A percentile compares a stretch with the other conserved stretches of the same genome.
These are phyloP conservation scores for Amanita pallidorosea DNA, from an alignment of 768 basidiomycete species.

Conservation along the genomic window DNA sequence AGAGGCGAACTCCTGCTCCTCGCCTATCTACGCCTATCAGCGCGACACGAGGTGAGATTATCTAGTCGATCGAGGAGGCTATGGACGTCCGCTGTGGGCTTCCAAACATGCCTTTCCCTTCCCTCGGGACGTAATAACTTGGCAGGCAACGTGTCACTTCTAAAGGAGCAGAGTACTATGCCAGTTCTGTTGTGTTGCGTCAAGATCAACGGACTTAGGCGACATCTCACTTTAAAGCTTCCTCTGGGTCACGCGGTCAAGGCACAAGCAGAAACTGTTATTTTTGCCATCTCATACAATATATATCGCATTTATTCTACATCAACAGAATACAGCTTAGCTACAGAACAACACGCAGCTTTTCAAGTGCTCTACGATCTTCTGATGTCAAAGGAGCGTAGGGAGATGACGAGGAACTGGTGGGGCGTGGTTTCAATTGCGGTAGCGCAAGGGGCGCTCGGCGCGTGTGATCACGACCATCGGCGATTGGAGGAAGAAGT, in stretches of 20 bases:
- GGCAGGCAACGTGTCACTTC: not conserved
- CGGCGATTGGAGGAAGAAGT: slow-evolving; percentile 17
- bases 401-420: slow-evolving; percentile 10
- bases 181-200: too few species aligned
- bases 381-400: slow-evolving; percentile 41
- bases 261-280: not conserved
- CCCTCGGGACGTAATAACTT: not conserved
- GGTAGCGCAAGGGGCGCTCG: slow-evolving; percentile 14
- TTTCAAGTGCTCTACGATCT: slow-evolving; percentile 46
- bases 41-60: not conserved
- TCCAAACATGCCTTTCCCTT: not conserved
- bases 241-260: not conserved
- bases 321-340: too few species aligned
- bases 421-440: slow-evolving; percentile 13
- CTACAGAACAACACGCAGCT: slow-evolving; percentile 43
- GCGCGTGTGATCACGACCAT: slow-evolving; percentile 7
- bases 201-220: slow-evolving; percentile 3
- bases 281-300: not conserved
- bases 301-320: not conserved
- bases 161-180: not conserved
- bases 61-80: not conserved
- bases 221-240: slow-evolving; percentile 1
- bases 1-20: not conserved
- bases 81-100: not conserved
- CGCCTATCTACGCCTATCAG: slow-evolving; percentile 6